A percentile compares a stretch with the other conserved stretches of the same genome.
phyloP scores from a whole-genome alignment of 176 grass and related monocot species.

The Leersia perrieri region DNA sequence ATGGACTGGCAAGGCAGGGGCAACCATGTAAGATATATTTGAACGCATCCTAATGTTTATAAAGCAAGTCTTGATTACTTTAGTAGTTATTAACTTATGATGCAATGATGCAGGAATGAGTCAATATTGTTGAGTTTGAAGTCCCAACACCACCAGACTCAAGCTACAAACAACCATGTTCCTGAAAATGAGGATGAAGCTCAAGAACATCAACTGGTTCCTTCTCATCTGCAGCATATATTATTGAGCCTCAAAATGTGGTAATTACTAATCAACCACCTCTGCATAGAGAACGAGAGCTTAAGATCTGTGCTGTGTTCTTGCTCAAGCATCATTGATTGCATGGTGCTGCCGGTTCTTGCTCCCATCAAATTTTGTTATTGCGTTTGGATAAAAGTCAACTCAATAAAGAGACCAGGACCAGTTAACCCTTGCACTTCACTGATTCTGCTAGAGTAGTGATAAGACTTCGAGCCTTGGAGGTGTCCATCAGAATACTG shows the following conservation, averaged over 20 bases:
- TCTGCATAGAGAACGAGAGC: slow-evolving; percentile 94
- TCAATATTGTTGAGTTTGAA: slow-evolving; percentile 84
- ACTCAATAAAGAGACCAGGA: too few species aligned
- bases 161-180: slow-evolving; percentile 77
- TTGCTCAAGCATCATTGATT: too few species aligned
- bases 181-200: slow-evolving; percentile 82
- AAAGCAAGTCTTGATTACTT: not conserved
- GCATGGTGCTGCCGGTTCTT: not conserved
- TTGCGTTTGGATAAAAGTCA: not conserved
- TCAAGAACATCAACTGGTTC: slow-evolving; percentile 66
- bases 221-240: slow-evolving; percentile 77
- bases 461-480: too few species aligned
- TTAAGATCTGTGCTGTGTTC: slow-evolving; percentile 62
- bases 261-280: slow-evolving; percentile 95
- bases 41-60: not conserved
- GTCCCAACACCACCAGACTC: slow-evolving; percentile 81
- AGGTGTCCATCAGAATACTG: too few species aligned
- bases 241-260: slow-evolving; percentile 79
- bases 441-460: not conserved
- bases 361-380: not conserved
- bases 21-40: slow-evolving; percentile 42
- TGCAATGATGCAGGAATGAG: slow-evolving; percentile 58
- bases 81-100: not conserved
- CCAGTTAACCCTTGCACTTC: slow-evolving; percentile 32
- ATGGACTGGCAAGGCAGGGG: slow-evolving; percentile 51